Evolutionary conservation across 2,329 filamentous ascomycete genomes (phyloP), one percentile per base, ranked within the genome.

Genomic region (Fusarium falciforme): DNA sequence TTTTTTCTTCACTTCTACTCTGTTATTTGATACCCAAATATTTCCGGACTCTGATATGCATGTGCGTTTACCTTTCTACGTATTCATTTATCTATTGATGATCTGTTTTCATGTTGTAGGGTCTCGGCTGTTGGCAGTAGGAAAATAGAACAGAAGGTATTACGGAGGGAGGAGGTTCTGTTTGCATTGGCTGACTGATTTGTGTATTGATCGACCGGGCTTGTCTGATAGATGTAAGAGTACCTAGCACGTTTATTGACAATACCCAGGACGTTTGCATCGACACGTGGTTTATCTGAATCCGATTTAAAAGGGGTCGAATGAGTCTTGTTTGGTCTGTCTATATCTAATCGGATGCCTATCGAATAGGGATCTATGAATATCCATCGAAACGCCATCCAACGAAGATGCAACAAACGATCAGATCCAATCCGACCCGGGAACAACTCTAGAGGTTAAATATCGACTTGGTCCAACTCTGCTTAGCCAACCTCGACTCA

Each of bases 21-120:
- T 76, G 70, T 77, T 77, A 67, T 76, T 78, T 78, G 78, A 79
- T 79, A 79, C 78, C 78, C 64, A 58, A 52, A 68, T 57, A 61
- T 54, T 66, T 72, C 66, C 61, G 71, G 58, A 68, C 68, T 76
- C 44, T 60, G 61, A 36, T 47, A 58, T 66, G 63, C 63, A 64
- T 72, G 47, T 68, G 63, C 60, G 64, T 66, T 60, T 44, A 64
- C 38, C 6, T 35, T 20, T 64, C 31, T 36, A 55, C 49, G 36
- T 38, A 27, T 35, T 57, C 27, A 66, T 63, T 54, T 61, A 66
- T 63, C 57, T 61, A 60, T 67, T 70, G 40, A 67, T 62, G 35
- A 60, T 68, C 4, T 66, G 42, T 54, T 65, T 68, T 74, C 22
- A 75, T 61, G 47, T 61, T 40, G 49, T 64, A 62, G 57, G 55